Conservation (phyloP, 140 eudicot species). For the Ambrosia hybrid region DNA sequence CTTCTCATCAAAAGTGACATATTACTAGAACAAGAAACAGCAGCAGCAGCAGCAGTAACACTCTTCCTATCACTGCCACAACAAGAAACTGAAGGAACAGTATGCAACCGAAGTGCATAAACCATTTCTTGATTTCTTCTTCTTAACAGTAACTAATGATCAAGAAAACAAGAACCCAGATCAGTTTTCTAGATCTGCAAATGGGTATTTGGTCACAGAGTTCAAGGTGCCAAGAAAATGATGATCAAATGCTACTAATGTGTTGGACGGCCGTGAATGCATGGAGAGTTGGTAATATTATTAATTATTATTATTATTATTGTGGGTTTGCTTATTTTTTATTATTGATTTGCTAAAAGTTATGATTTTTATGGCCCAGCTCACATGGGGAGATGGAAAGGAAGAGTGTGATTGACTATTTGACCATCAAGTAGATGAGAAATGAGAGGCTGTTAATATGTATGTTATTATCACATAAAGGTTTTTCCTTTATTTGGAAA, state of each 20-base stretch:
- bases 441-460: slow-evolving; percentile 25
- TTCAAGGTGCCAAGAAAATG: slow-evolving; percentile 60
- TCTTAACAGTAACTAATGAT: background rate
- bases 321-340: slow-evolving; percentile 29
- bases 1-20: slow-evolving; percentile 41
- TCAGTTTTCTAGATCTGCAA: background rate
- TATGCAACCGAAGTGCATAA: slow-evolving; percentile 55
- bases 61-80: slow-evolving; percentile 45
- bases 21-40: slow-evolving; percentile 19
- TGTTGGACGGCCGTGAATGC: slow-evolving; percentile 13
- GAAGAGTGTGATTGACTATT: slow-evolving; percentile 12
- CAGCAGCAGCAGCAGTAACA: slow-evolving; percentile 10
- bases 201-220: slow-evolving; percentile 31
- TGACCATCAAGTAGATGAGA: slow-evolving; percentile 30
- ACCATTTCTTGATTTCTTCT: slow-evolving; percentile 45
- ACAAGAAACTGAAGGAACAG: slow-evolving; percentile 50
- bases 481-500: slow-evolving; percentile 29
- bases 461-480: slow-evolving; percentile 18
- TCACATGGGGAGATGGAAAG: slow-evolving; percentile 17
- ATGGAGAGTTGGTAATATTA: slow-evolving; percentile 22
- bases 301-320: too few relatives aligned
- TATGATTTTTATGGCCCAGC: slow-evolving; percentile 25
- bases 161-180: background rate
- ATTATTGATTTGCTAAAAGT: slow-evolving; percentile 6
- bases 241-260: too few relatives aligned